phyloP scores from a whole-genome alignment of 441 rosid genomes.

The Bruguiera hainesii region DNA sequence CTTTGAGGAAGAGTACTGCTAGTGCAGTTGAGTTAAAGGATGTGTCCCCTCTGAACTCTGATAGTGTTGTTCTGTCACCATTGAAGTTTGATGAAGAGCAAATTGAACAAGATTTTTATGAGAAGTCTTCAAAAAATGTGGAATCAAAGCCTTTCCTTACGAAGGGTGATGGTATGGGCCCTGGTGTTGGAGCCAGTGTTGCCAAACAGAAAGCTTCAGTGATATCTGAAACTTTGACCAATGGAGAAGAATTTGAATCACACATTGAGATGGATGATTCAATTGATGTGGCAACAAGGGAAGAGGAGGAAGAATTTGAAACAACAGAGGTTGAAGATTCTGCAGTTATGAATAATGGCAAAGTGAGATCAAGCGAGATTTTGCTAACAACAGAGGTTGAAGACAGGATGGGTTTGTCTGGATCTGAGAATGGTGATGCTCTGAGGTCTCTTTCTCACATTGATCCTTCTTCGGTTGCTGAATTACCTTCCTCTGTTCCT shows the following conservation, averaged over 20 bases:
- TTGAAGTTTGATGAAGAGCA: slow-evolving; percentile 64
- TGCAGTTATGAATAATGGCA: slow-evolving; percentile 48
- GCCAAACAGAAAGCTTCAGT: slow-evolving; percentile 49
- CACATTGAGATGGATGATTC: slow-evolving; percentile 51
- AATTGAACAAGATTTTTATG: slow-evolving; percentile 33
- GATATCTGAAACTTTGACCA: slow-evolving; percentile 43
- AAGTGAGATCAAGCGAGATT: slow-evolving; percentile 40
- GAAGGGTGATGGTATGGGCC: slow-evolving; percentile 52
- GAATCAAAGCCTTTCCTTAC: slow-evolving; percentile 45
- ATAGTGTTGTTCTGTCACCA: slow-evolving; percentile 45
- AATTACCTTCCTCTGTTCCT: slow-evolving; percentile 52
- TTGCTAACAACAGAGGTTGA: slow-evolving; percentile 35
- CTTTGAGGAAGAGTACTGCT: slow-evolving; percentile 56
- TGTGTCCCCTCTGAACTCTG: slow-evolving; percentile 38
- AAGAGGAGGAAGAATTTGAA: slow-evolving; percentile 49
- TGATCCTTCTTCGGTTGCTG: slow-evolving; percentile 57
- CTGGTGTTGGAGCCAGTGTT: slow-evolving; percentile 46
- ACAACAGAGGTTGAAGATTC: slow-evolving; percentile 44
- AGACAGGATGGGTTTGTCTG: slow-evolving; percentile 57
- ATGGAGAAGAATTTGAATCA: slow-evolving; percentile 42
- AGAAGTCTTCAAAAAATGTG: slow-evolving; percentile 27
- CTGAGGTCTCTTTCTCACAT: slow-evolving; percentile 54
- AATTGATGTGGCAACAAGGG: slow-evolving; percentile 46
- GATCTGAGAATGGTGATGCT: slow-evolving; percentile 57
- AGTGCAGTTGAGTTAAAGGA: slow-evolving; percentile 60